Evolutionary conservation across 768 basidiomycete species (phyloP).

Genomic region (Pleurotus pulmonarius): DNA sequence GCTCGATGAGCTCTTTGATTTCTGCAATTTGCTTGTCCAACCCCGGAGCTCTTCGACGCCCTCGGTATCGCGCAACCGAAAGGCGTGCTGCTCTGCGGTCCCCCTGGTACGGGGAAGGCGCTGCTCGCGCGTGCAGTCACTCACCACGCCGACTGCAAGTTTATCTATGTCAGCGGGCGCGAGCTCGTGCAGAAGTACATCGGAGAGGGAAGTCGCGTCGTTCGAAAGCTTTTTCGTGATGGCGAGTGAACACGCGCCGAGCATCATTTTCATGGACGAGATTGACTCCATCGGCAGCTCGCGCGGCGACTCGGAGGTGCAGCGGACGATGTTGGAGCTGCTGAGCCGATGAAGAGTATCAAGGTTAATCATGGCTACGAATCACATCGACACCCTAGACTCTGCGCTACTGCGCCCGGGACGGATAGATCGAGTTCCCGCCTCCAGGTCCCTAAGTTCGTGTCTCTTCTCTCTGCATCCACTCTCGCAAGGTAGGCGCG

Average conservation of each 20-base stretch:
- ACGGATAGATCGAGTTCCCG: conserved; percentile 96
- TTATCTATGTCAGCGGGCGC: conserved; percentile 91
- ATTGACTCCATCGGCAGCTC: conserved; percentile 97
- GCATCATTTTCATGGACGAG: conserved; percentile 99
- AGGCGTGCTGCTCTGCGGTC: conserved; percentile 92
- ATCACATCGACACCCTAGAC: conserved; percentile 96
- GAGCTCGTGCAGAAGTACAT: conserved; percentile 99
- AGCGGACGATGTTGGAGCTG: conserved; percentile 87
- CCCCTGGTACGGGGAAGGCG: conserved; percentile 96
- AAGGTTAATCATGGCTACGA: conserved; percentile 96
- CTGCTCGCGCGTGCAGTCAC: conserved; percentile 93
- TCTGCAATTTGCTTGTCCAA: conserved; percentile 71
- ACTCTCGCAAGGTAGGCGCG: conserved; percentile 77
- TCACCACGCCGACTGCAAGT: conserved; percentile 96
- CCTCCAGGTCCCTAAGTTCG: conserved; percentile 96
- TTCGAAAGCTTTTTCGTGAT: conserved; percentile 96
- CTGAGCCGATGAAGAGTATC: conserved; percentile 95
- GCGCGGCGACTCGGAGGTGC: conserved; percentile 83
- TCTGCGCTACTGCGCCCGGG: conserved; percentile 90
- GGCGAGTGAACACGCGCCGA: conserved; percentile 96
- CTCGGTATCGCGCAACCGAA: conserved; percentile 97
- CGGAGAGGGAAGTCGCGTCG: conserved; percentile 97
- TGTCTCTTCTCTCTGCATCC: conserved; percentile 94
- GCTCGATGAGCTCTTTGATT: too few relatives aligned
- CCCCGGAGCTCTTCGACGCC: conserved; percentile 93